These are phyloP conservation scores for Phyllosticta citrichinensis DNA, from an alignment of 2,329 filamentous ascomycete species.

Conservation along the genomic window DNA sequence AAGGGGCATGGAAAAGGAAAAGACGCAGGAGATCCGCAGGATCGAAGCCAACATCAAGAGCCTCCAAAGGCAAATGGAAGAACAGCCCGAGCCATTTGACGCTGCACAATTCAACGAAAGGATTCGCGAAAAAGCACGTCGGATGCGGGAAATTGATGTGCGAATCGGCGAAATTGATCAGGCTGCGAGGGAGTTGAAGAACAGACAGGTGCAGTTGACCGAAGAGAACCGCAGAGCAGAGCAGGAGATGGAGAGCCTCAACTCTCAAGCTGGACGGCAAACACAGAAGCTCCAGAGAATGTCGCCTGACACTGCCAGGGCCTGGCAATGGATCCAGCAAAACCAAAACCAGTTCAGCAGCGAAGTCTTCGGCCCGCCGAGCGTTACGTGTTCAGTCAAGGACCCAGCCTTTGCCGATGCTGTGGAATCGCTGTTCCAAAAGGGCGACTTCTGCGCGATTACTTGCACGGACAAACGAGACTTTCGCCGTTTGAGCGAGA, in stretches of 20 bases:
- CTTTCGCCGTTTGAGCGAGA: slow-evolving; percentile 51
- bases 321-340: slow-evolving; percentile 73
- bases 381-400: slow-evolving; percentile 70
- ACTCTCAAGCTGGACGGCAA: slow-evolving; percentile 68
- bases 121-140: slow-evolving; percentile 49
- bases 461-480: slow-evolving; percentile 69
- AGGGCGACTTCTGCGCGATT: slow-evolving; percentile 49
- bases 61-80: slow-evolving; percentile 53
- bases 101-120: slow-evolving; percentile 59
- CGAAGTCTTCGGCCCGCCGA: slow-evolving; percentile 69
- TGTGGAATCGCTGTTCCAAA: slow-evolving; percentile 47
- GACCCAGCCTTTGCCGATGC: slow-evolving; percentile 55
- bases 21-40: slow-evolving; percentile 27
- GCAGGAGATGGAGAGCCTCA: slow-evolving; percentile 44
- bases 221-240: slow-evolving; percentile 29
- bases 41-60: slow-evolving; percentile 38
- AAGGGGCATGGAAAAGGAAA: slow-evolving; percentile 23
- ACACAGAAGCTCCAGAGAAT: slow-evolving; percentile 51
- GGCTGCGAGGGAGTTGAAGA: slow-evolving; percentile 9
- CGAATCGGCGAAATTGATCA: slow-evolving; percentile 14
- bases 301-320: slow-evolving; percentile 55
- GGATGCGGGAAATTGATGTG: slow-evolving; percentile 41
- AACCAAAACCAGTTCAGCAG: slow-evolving; percentile 62
- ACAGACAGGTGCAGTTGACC: slow-evolving; percentile 17
- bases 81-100: slow-evolving; percentile 55